Base-by-base conservation (phyloP, 2,329 filamentous ascomycete genomes). In the Trichoderma pleuroti region DNA sequence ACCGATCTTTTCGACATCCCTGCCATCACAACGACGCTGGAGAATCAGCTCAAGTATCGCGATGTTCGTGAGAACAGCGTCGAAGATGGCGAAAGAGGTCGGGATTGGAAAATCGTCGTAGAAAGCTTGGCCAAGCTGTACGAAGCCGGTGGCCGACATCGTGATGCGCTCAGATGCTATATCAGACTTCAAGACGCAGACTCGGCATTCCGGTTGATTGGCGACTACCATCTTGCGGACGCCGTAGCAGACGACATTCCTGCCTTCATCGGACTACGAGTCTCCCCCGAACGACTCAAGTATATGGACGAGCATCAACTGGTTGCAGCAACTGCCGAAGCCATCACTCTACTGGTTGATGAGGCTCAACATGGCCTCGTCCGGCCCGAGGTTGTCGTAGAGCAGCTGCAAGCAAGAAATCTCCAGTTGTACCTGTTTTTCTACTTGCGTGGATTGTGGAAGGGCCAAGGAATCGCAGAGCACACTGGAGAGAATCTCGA, bases 101-200 rank as follows among this genome's bases (percentile, higher is more conserved):
- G 91, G 68, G 94, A 98, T 77, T 98, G 95, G 95, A 89, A 89
- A 28, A 92, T 97, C 71, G 87, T 99, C n/a, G 90, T 94, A 82
- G 93, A 94, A 77, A 90, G 92, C 71, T 84, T 99, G 42, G 95
- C 93, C 0, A 93, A 91, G 77, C 84, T 99, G 18, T 93, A 95
- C 77, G 88, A 98, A 70, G 92, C 92, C 10, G 92, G 91, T 74
- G 93, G 93, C 0, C 90, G 92, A 70, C 90, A 93, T 73, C 87
- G 92, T 69, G 94, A 98, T 77, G 95, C 97, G 1, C 83, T 99
- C 57, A 91, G 89, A 76, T 96, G 92, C 80, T 97, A 97, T 78
- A 97, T 99, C 77, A 90, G 88, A 73, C 87, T 98, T 4, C 94
- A 98, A 77, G 93, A 99, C 81, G 94, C 94, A 0, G 94, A 98